A percentile compares a stretch with the other conserved stretches of the same genome.
phyloP scores from a whole-genome alignment of 139 green algal species.

The Chlamydomonas asymmetrica region DNA sequence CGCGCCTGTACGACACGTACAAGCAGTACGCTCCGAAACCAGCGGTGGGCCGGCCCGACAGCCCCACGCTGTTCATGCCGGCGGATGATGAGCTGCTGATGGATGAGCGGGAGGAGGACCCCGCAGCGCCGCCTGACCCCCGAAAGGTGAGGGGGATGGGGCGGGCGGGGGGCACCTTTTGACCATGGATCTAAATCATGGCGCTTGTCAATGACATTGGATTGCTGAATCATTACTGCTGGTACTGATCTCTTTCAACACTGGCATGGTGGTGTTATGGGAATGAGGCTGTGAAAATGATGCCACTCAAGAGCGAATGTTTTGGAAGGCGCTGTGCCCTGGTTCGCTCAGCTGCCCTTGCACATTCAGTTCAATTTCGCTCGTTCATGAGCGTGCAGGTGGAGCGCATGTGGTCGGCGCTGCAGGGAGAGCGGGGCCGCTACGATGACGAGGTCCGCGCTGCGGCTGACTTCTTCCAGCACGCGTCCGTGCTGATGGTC shows the following conservation, averaged over 20 bases:
- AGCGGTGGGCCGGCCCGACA: not conserved
- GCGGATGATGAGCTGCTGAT: not conserved
- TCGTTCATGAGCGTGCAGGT: no score
- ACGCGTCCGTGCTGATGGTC: slow-evolving; percentile 37
- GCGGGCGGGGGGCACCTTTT: slow-evolving; percentile 1
- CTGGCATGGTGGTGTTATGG: no score
- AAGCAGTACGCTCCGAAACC: not conserved
- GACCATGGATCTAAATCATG: no score
- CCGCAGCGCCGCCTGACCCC: not conserved
- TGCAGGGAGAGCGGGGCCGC: not conserved
- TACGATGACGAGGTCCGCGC: slow-evolving; percentile 37
- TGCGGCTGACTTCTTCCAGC: slow-evolving; percentile 31
- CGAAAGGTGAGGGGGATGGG: not conserved
- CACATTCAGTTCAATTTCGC: no score
- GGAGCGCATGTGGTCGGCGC: no score
- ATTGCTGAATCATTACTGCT: no score
- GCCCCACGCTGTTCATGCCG: slow-evolving; percentile 25
- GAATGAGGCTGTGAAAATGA: no score
- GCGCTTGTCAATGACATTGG: no score
- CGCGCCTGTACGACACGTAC: slow-evolving; percentile 25
- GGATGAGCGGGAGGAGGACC: not conserved
- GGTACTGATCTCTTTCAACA: no score
- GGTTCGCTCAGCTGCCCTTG: no score
- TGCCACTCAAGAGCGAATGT: slow-evolving; percentile 9
- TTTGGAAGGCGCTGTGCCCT: slow-evolving; percentile 21